Evolutionary conservation across 2,329 filamentous ascomycete genomes (phyloP).

Genomic region (Leptoxyphium fumago): DNA sequence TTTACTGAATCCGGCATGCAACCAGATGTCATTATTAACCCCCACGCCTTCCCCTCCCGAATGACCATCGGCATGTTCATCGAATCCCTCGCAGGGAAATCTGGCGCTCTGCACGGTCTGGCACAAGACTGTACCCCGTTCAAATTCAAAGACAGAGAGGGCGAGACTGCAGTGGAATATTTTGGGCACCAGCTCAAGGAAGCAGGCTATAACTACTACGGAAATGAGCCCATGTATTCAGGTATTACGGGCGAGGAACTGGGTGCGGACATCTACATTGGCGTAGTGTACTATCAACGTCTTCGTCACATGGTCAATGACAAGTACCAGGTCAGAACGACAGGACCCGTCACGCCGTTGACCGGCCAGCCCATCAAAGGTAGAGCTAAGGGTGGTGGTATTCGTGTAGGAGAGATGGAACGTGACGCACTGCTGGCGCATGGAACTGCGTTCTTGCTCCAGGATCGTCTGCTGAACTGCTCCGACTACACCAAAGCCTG

Average conservation of each 20-base stretch:
- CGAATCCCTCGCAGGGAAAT: constrained; percentile 89
- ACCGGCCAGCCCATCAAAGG: constrained; percentile 97
- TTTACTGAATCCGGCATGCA: constrained; percentile 95
- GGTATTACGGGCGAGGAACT: constrained; percentile 93
- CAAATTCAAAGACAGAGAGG: constrained; percentile 63
- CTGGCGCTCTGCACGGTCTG: constrained; percentile 85
- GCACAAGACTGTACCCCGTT: constrained; percentile 94
- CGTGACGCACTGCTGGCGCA: constrained; percentile 88
- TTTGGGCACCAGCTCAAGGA: constrained; percentile 92
- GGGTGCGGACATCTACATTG: constrained; percentile 87
- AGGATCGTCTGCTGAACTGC: constrained; percentile 93
- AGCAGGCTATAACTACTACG: constrained; percentile 95
- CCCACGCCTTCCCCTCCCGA: constrained; percentile 95
- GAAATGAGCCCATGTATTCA: constrained; percentile 97
- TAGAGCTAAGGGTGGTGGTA: constrained; percentile 89
- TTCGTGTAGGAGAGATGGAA: constrained; percentile 99
- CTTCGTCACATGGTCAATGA: constrained; percentile 99
- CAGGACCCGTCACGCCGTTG: constrained; percentile 75
- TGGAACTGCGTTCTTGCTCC: constrained; percentile 84
- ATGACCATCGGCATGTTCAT: constrained; percentile 99
- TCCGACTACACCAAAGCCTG: constrained; percentile 83
- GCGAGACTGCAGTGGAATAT: constrained; percentile 82
- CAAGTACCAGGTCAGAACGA: constrained; percentile 96
- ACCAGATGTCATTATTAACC: constrained; percentile 97
- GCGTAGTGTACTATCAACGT: constrained; percentile 95